Evolutionary conservation across 2,329 filamentous ascomycete genomes (phyloP).

Genomic region (Fusarium transvaalense): DNA sequence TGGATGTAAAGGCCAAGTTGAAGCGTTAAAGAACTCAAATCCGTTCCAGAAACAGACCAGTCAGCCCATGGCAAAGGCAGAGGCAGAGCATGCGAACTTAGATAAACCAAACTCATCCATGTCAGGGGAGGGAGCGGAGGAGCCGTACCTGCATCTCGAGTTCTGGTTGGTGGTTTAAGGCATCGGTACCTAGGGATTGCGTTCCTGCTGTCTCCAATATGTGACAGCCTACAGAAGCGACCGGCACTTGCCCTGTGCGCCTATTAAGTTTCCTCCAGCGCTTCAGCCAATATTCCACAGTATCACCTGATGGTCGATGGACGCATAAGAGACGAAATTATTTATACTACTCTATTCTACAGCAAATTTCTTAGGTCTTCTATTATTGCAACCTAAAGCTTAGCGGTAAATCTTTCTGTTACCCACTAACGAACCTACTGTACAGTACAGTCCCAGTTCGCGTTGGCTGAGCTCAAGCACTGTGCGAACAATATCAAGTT

Average conservation of each 20-base stretch:
- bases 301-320: constrained; percentile 15
- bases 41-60: constrained; percentile 29
- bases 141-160: constrained; percentile 46
- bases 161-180: constrained; percentile 45
- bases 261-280: constrained; percentile 3
- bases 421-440: not conserved
- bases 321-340: not conserved
- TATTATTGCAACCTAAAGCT: not conserved
- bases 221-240: constrained; percentile 28
- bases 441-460: not conserved
- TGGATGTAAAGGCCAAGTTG: constrained; percentile 22
- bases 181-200: constrained; percentile 29
- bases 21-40: constrained; percentile 27
- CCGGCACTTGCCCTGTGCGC: constrained; percentile 19
- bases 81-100: not conserved
- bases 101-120: constrained; percentile 37
- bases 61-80: constrained; percentile 13
- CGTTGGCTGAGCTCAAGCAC: constrained; percentile 3
- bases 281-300: constrained; percentile 27
- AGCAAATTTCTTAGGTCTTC: too few species aligned
- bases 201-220: constrained; percentile 32
- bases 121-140: constrained; percentile 44
- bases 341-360: too few species aligned
- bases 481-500: constrained; percentile 7
- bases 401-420: not conserved